Evolutionary conservation across 1,139 yeast genomes (phyloP), one percentile per base, ranked within the genome.

Genomic region (Geotrichum candidum): DNA sequence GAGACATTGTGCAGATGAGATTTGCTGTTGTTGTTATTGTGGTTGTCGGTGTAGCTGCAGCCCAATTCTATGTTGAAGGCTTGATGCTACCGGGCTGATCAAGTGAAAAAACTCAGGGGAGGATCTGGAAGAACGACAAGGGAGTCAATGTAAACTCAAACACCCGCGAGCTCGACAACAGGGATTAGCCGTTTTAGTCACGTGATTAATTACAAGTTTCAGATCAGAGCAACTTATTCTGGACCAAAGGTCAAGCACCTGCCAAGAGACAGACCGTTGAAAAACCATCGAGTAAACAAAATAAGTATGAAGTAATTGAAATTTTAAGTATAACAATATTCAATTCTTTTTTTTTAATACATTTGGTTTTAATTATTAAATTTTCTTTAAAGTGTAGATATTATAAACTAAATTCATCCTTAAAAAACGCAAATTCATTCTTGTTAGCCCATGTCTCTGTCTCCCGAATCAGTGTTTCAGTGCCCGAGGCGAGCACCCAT

Each of bases 401-500:
- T n/a, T 55, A 87, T 48, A 88, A 81, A 64, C 87, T 82, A 72
- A 89, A 92, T 46, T 92, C 87, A 70, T 92, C 98, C 66, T 88
- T 91, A 71, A 89, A 96, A 71, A 88, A 92, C 67, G 86, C 84
- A 65, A 92, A 82, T 0, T 95, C 95, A 72, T 91, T 88, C 68
- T 87, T 89, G 27, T 80, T 79, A 0, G 96, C 92, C 96, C 97
- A 92, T 38, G 84, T 76, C 67, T 84, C 81, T 2, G 92, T 90
- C 64, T 89, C 90, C 63, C 84, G 81, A 7, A 90, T 95, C 61
- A 92, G 77, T 1, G 87, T 87, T 53, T 79, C 80, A 0, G 96
- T 96, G 0, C 98, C 98, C 0, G 97, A 96, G 2, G 94, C 88
- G 45, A 91, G 79, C 3, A 92, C 96, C 96, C 96, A 90, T 1